These are phyloP conservation scores for Boletus fagicola DNA, from an alignment of 768 basidiomycete genomes.

Conservation along the genomic window DNA sequence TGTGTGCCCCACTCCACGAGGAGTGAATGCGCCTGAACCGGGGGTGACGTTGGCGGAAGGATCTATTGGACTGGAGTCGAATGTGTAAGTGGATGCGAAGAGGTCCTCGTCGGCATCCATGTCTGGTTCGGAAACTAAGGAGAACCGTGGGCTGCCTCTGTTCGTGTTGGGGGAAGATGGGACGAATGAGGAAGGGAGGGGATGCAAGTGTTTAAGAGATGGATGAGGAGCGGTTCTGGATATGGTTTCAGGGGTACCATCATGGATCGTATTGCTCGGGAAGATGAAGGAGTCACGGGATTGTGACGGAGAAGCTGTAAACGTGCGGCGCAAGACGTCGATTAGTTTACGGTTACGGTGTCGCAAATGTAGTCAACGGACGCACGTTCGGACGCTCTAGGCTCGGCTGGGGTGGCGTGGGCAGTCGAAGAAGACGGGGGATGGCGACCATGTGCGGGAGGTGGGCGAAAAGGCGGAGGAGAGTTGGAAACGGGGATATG, in stretches of 20 bases:
- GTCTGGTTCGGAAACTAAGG: constrained; percentile 21
- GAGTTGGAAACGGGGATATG: constrained; percentile 1
- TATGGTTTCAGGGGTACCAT: constrained; percentile 27
- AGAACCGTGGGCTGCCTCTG: constrained; percentile 27
- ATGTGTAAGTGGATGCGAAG: constrained; percentile 30
- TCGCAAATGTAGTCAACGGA: constrained; percentile 6
- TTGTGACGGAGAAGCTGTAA: constrained; percentile 23
- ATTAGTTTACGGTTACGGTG: constrained; percentile 12
- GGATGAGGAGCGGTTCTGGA: constrained; percentile 8
- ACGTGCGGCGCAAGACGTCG: constrained; percentile 19
- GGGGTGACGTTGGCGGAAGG: constrained; percentile 3
- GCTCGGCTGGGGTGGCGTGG: constrained; percentile 20
- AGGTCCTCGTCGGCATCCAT: constrained; percentile 30
- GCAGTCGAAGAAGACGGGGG: constrained; percentile 3
- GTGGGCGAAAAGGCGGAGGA: neutral
- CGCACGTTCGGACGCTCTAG: constrained; percentile 27
- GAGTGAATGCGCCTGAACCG: constrained; percentile 18
- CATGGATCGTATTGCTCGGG: constrained; percentile 27
- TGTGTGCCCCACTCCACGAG: constrained; percentile 24
- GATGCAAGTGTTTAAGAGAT: constrained; percentile 18
- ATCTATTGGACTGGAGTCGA: constrained; percentile 19
- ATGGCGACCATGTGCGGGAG: neutral
- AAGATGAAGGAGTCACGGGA: constrained; percentile 42
- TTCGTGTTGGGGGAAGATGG: constrained; percentile 21
- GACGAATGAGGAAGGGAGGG: constrained; percentile 25